Percentiles rank a stretch among this genome's conserved stretches.
phyloP scores from a whole-genome alignment of 768 basidiomycete species.

The Amanita polypyramis region DNA sequence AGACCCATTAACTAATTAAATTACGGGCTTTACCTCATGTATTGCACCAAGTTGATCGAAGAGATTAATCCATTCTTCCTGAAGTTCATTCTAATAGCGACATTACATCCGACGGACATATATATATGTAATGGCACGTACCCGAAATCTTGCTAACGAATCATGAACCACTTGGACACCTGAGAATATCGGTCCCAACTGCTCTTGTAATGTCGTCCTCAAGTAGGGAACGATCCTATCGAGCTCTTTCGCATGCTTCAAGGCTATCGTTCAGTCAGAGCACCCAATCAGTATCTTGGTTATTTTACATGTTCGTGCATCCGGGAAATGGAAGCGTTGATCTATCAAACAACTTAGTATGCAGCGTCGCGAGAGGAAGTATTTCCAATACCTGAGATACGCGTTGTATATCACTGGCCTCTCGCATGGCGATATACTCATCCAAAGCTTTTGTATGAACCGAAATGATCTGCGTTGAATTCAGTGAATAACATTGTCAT shows the following conservation, averaged over 20 bases:
- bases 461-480: not conserved
- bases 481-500: not conserved
- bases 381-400: not conserved
- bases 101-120: not conserved
- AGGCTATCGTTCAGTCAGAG: not conserved
- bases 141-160: not conserved
- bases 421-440: not conserved
- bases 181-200: constrained; percentile 2
- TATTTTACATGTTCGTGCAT: not conserved
- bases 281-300: not conserved
- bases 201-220: not conserved
- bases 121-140: not conserved
- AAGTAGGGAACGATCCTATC: not conserved
- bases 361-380: not conserved
- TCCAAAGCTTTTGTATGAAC: not conserved
- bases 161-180: not conserved
- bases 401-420: not conserved
- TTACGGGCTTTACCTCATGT: not conserved
- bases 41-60: not conserved
- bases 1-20: not conserved
- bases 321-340: not conserved
- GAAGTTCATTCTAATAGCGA: not conserved
- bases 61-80: not conserved
- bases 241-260: constrained; percentile 2
- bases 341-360: not conserved